Conservation (phyloP, 768 basidiomycete species). For the Rhodotorula paludigena region DNA sequence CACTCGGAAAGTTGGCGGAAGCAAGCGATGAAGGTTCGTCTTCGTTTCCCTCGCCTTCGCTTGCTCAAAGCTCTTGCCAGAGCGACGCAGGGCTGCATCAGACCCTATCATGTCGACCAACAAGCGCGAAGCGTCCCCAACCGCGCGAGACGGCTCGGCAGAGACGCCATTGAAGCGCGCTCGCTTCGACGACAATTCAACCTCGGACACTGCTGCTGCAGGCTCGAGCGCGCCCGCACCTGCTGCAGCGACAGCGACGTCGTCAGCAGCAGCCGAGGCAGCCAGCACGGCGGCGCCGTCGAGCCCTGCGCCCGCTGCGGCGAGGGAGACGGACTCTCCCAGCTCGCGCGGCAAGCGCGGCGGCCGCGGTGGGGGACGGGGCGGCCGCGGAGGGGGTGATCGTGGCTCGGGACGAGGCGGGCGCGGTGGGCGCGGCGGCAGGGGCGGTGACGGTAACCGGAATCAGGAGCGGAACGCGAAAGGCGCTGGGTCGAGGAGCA, state of each 20-base stretch:
- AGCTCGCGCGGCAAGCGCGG: constrained; percentile 3
- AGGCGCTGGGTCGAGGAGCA: constrained; percentile 25
- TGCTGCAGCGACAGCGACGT: neutral
- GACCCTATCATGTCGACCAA: neutral
- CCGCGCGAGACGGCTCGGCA: neutral
- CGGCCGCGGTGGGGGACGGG: constrained; percentile 1
- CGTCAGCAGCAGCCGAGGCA: neutral
- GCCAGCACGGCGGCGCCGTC: neutral
- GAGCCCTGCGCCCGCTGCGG: constrained; percentile 5
- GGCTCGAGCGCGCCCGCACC: neutral
- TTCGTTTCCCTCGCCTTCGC: neutral
- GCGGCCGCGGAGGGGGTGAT: neutral
- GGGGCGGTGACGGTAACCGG: neutral
- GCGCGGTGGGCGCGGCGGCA: neutral
- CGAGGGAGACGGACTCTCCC: constrained; percentile 30
- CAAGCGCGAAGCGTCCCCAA: constrained; percentile 18
- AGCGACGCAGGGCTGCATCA: neutral
- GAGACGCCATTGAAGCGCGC: constrained; percentile 33
- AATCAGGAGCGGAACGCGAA: neutral
- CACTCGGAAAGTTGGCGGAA: too few relatives aligned
- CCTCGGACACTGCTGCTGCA: neutral
- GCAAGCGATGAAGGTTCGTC: too few relatives aligned
- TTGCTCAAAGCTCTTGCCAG: too few relatives aligned
- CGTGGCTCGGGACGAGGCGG: constrained; percentile 2
- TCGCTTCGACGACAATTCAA: constrained; percentile 8